Percentiles rank a stretch among this genome's conserved stretches.
phyloP scores from a whole-genome alignment of 345 rosid species.

The Corchorus capsularis region DNA sequence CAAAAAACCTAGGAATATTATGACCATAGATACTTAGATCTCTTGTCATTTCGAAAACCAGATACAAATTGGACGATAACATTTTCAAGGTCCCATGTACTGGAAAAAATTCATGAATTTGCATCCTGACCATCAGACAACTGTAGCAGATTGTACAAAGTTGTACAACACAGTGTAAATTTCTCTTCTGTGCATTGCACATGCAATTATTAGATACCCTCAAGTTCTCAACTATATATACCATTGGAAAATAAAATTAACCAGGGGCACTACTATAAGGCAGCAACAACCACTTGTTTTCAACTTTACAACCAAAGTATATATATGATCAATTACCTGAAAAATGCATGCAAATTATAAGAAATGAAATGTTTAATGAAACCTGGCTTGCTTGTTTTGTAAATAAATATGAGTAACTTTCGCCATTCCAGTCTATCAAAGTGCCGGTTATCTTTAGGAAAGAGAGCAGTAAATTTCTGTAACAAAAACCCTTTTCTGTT shows the following conservation, averaged over 20 bases:
- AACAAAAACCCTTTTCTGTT: too few relatives aligned
- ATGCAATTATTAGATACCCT: background rate
- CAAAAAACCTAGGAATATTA: background rate
- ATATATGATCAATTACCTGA: background rate
- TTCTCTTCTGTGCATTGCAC: background rate
- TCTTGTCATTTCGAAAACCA: background rate
- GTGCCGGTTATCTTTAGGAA: too few relatives aligned
- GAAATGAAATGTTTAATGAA: too few relatives aligned
- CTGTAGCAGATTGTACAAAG: background rate
- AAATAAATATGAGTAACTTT: too few relatives aligned
- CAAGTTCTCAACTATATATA: background rate
- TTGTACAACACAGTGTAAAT: background rate
- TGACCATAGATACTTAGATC: background rate
- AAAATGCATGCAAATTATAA: background rate
- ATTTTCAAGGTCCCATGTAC: background rate
- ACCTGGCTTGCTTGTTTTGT: too few relatives aligned
- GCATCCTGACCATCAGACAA: slow-evolving; percentile 5
- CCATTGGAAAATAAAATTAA: background rate
- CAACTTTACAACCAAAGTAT: too few relatives aligned
- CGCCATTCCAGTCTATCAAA: too few relatives aligned
- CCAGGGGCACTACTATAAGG: background rate
- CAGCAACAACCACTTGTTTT: background rate
- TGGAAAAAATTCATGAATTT: background rate
- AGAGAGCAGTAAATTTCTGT: too few relatives aligned
- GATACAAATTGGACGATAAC: background rate